These are phyloP conservation scores for Rhodotorula paludigena DNA, from an alignment of 768 basidiomycete species.

Conservation along the genomic window DNA sequence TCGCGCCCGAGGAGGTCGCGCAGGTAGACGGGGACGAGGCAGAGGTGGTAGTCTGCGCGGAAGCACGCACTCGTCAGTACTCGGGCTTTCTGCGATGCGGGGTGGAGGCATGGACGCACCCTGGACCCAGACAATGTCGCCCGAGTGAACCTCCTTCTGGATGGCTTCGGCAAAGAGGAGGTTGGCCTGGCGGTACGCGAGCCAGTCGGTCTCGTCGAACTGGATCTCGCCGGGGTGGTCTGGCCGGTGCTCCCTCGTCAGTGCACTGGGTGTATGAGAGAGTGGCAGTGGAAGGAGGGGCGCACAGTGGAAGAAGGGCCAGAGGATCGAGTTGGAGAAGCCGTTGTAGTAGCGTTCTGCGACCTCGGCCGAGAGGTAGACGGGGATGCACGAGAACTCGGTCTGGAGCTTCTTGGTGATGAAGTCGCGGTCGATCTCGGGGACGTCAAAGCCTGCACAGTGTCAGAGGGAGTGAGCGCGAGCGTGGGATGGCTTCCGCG, in stretches of 20 bases:
- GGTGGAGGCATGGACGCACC: conserved; percentile 37
- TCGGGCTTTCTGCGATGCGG: too few relatives aligned
- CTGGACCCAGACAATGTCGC: conserved; percentile 98
- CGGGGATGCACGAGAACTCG: conserved; percentile 94
- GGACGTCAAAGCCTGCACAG: conserved; percentile 69
- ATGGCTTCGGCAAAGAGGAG: conserved; percentile 88
- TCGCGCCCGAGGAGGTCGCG: conserved; percentile 65
- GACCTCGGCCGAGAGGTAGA: conserved; percentile 94
- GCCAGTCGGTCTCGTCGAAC: conserved; percentile 98
- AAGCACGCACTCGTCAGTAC: not conserved
- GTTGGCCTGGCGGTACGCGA: conserved; percentile 94
- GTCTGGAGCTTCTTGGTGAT: conserved; percentile 90
- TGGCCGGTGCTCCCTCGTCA: not conserved
- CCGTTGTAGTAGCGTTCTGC: conserved; percentile 98
- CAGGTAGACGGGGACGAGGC: conserved; percentile 95
- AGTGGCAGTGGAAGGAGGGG: not conserved
- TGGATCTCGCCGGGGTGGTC: conserved; percentile 97
- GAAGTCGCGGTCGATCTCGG: conserved; percentile 77
- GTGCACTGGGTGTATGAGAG: not conserved
- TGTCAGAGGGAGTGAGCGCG: not conserved
- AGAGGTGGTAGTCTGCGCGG: conserved; percentile 74
- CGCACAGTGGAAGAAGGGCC: conserved; percentile 89
- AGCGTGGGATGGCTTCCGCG: not conserved
- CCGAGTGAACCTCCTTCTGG: conserved; percentile 67
- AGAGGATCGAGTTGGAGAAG: conserved; percentile 98